Evolutionary conservation across 306 rosid genomes (phyloP).

Genomic region (Rosa multiflora): DNA sequence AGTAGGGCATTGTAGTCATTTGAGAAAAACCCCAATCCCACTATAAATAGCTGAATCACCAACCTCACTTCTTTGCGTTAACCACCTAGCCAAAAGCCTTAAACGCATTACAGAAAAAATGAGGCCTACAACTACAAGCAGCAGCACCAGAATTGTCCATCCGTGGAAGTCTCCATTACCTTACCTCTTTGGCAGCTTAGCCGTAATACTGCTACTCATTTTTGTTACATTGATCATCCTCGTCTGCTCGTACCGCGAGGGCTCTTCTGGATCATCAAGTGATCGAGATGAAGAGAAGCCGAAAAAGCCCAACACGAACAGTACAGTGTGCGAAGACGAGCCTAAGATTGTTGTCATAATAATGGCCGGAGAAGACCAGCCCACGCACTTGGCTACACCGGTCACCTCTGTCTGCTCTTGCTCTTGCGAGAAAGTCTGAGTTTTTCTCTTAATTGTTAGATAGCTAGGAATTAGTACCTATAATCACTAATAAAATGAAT

Average conservation of each 20-base stretch:
- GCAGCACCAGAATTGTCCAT: background rate
- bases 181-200: conserved; percentile 76
- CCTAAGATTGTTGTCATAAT: conserved; percentile 46
- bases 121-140: conserved; percentile 28
- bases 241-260: conserved; percentile 52
- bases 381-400: conserved; percentile 47
- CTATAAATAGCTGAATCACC: conserved; percentile 46
- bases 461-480: background rate
- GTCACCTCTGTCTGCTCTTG: background rate
- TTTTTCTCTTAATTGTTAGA: background rate
- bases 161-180: conserved; percentile 79
- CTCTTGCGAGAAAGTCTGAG: conserved; percentile 4
- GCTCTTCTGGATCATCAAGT: conserved; percentile 21
- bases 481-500: background rate
- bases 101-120: conserved; percentile 12
- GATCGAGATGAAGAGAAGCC: conserved; percentile 23
- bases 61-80: conserved; percentile 21
- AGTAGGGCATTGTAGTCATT: conserved; percentile 4
- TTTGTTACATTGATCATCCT: conserved; percentile 65
- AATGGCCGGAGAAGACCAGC: conserved; percentile 52
- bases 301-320: background rate
- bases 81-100: background rate
- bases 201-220: conserved; percentile 52
- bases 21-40: background rate
- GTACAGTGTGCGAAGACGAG: conserved; percentile 4